Conservation (phyloP, 2,329 filamentous ascomycete species). For the Neoascochyta sp. region DNA sequence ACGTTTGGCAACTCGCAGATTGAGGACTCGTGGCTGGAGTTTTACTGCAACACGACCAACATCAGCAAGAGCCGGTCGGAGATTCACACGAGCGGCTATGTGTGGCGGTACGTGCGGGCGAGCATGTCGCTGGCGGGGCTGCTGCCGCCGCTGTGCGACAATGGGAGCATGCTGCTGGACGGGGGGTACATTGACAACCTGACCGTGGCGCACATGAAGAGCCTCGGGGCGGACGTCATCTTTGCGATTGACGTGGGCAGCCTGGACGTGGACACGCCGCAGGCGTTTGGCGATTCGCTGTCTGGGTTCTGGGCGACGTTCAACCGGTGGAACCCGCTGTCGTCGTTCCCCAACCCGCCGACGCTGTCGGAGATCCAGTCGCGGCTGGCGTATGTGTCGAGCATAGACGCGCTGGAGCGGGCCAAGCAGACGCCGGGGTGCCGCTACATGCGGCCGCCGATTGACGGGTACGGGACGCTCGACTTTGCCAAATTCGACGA, state of each 20-base stretch:
- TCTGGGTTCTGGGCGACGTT: constrained; percentile 92
- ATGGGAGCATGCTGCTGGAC: constrained; percentile 93
- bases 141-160: constrained; percentile 89
- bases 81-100: constrained; percentile 93
- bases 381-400: constrained; percentile 88
- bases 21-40: constrained; percentile 98
- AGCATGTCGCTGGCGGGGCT: constrained; percentile 95
- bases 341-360: constrained; percentile 80
- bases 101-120: constrained; percentile 93
- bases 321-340: constrained; percentile 97
- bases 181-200: constrained; percentile 97
- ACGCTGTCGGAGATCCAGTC: constrained; percentile 96
- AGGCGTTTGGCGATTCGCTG: constrained; percentile 87
- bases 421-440: constrained; percentile 90
- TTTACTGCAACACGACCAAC: constrained; percentile 99
- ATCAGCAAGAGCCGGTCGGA: constrained; percentile 91
- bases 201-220: constrained; percentile 96
- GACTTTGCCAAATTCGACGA: constrained; percentile 98
- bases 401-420: constrained; percentile 87
- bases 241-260: constrained; percentile 95
- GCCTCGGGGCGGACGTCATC: constrained; percentile 85
- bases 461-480: constrained; percentile 88
- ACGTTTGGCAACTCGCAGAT: constrained; percentile 96
- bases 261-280: constrained; percentile 86
- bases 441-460: constrained; percentile 92